Base-by-base conservation (phyloP, 106 monocot genomes). In the Acorus calamus region DNA sequence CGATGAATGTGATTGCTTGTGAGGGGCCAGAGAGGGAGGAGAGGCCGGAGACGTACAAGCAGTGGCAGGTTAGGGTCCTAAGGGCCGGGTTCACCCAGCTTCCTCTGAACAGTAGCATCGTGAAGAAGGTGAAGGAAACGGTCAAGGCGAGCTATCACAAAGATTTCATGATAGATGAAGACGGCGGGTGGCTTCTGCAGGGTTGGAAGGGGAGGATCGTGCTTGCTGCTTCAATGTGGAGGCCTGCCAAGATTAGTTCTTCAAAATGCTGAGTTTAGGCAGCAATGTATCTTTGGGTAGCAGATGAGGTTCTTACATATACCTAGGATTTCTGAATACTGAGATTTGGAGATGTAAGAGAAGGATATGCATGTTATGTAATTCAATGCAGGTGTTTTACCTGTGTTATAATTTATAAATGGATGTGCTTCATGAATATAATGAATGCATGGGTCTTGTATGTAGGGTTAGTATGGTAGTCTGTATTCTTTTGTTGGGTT, bases 191-290 rank as follows among this genome's bases (percentile, higher is more conserved):
- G 93, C 60, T 94, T 55, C 64, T 94, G 65, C 89, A 83, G 60
- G 93, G 93, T 8, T 94, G 93, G 93, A 94, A 89, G 69, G 93
- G 93, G 53, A 71, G 89, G 49, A 78, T 82, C 45, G 74, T 81
- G 42, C 79, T 70, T 56, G 89, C 80, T 7, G 6, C 84, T 2
- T 94, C 93, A 3, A 71, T 78, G 47, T 94, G 93, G 93, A 86
- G 66, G 66, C 86, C 86, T 14, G 71, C 8, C 42, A 60, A 28
- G 28, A 28, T 28, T 28, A 28, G 28, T 28, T 28, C 0, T 28
- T 28, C 28, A 28, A 28, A 28, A 28, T 28, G 28, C 28, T 28
- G 28, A 28, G 28, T 28, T 28, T 28, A 28, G 28, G 28, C 28
- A 28, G 28, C 28, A 28, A 28, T 28, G 28, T 28, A 28, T 28